Percentiles rank a stretch among this genome's conserved stretches.
These are phyloP conservation scores for Apophysomyces ossiformis DNA, from an alignment of 371 early-diverging fungal species.

Conservation along the genomic window DNA sequence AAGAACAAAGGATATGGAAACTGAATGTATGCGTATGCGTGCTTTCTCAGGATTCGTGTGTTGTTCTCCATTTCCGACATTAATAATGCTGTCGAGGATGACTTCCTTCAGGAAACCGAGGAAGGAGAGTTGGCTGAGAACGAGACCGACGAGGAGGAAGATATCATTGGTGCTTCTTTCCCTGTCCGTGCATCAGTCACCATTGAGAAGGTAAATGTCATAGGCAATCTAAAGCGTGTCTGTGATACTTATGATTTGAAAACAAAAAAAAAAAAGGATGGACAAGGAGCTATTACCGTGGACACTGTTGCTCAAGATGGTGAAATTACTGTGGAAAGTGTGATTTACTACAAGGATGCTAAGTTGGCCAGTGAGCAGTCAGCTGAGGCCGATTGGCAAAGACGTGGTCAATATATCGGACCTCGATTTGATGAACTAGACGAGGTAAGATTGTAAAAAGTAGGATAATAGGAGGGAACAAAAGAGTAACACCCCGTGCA, in stretches of 20 bases:
- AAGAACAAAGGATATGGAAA: no score
- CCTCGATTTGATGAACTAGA: conserved; percentile 93
- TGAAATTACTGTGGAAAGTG: conserved; percentile 83
- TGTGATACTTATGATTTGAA: no score
- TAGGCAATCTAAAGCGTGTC: no score
- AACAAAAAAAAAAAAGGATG: conserved; percentile 36
- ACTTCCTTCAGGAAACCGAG: conserved; percentile 47
- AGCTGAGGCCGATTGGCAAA: conserved; percentile 92
- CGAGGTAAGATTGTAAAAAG: conserved; percentile 48
- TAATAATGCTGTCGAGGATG: conserved; percentile 62
- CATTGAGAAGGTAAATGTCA: conserved; percentile 66
- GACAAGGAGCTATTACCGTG: conserved; percentile 79
- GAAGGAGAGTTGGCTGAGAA: conserved; percentile 53
- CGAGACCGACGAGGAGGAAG: conserved; percentile 50
- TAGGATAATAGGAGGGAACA: not conserved
- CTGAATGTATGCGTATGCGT: not conserved
- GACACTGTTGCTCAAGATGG: conserved; percentile 85
- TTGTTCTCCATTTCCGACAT: conserved; percentile 89
- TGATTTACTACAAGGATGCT: conserved; percentile 73
- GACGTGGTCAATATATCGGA: conserved; percentile 88
- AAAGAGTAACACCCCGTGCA: conserved; percentile 18
- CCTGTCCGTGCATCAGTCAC: conserved; percentile 83
- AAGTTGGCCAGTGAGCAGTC: conserved; percentile 71
- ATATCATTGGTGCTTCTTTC: conserved; percentile 62
- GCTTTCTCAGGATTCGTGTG: conserved; percentile 71